phyloP scores from a whole-genome alignment of 2,329 filamentous ascomycete genomes.

The Juglanconis juglandina region DNA sequence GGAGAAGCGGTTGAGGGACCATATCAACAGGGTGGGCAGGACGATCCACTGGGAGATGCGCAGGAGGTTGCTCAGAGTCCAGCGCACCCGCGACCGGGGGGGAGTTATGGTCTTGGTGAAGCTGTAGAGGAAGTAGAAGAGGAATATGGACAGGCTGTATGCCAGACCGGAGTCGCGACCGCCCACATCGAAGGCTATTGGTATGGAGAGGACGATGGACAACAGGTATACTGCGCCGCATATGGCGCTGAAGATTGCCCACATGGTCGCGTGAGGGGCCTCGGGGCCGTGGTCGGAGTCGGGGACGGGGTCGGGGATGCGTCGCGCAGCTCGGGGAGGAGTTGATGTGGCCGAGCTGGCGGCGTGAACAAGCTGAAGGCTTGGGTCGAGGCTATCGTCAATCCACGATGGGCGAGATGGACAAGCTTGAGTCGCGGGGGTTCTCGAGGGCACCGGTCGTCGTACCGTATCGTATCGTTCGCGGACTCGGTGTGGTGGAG shows the following conservation, averaged over 20 bases:
- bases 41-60: conserved; percentile 81
- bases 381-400: background rate
- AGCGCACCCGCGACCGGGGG: conserved; percentile 71
- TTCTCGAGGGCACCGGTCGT: background rate
- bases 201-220: conserved; percentile 91
- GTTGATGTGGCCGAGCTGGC: background rate
- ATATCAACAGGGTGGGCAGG: conserved; percentile 83
- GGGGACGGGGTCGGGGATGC: background rate
- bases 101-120: conserved; percentile 76
- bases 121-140: conserved; percentile 89
- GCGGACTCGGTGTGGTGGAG: no score
- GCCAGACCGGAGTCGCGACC: conserved; percentile 90
- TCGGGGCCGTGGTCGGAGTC: conserved; percentile 16
- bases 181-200: conserved; percentile 95
- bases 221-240: conserved; percentile 83
- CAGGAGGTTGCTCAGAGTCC: conserved; percentile 65
- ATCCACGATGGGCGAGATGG: background rate
- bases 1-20: conserved; percentile 92
- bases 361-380: background rate
- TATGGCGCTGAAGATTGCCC: conserved; percentile 73
- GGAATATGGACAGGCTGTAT: conserved; percentile 83
- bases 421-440: background rate
- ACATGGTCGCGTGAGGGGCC: conserved; percentile 54
- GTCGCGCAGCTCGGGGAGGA: background rate
- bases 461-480: no score